Conservation (phyloP, 441 rosid species). For the Melastoma candidum region DNA sequence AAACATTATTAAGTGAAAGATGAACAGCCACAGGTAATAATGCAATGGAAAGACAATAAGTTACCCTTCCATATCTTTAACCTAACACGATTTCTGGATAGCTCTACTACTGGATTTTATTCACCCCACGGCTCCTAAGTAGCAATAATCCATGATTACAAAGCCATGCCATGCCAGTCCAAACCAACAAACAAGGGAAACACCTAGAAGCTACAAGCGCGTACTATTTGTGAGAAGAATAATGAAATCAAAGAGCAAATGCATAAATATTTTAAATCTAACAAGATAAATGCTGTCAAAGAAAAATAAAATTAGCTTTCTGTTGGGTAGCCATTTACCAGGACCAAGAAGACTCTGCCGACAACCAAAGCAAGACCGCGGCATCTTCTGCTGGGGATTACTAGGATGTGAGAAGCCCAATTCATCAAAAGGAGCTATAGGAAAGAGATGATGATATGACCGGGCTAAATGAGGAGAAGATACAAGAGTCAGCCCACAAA, state of each 20-base stretch:
- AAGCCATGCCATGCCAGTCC: too few relatives aligned
- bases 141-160: too few relatives aligned
- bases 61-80: too few relatives aligned
- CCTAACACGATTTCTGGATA: too few relatives aligned
- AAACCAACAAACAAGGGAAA: too few relatives aligned
- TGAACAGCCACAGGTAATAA: too few relatives aligned
- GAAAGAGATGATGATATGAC: constrained; percentile 95
- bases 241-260: constrained; percentile 6
- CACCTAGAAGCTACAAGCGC: too few relatives aligned
- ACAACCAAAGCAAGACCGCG: constrained; percentile 66
- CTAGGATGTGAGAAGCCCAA: constrained; percentile 26
- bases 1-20: too few relatives aligned
- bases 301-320: neutral
- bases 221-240: constrained; percentile 6
- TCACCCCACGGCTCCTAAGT: too few relatives aligned
- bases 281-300: neutral
- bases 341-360: constrained; percentile 49
- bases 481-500: constrained; percentile 88
- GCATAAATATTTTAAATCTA: neutral
- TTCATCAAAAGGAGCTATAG: constrained; percentile 75
- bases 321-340: constrained; percentile 29
- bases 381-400: constrained; percentile 26
- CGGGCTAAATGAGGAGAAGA: constrained; percentile 94
- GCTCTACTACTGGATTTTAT: too few relatives aligned
- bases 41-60: too few relatives aligned